Evolutionary conservation across 2,329 filamentous ascomycete species (phyloP), one percentile per base, ranked within the genome.

Genomic region (Bretziella fagacearum): DNA sequence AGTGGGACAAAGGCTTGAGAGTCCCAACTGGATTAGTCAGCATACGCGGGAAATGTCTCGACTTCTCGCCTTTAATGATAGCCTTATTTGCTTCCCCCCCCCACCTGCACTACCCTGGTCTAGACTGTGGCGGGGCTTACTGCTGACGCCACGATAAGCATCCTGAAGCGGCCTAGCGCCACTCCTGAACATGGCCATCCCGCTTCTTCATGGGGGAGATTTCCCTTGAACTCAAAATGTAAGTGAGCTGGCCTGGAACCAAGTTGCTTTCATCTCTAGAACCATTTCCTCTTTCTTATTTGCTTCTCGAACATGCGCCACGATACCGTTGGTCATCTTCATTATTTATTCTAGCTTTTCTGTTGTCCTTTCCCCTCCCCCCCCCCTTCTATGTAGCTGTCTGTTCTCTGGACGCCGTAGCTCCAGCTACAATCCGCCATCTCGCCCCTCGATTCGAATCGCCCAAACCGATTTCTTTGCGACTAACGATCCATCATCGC

Each of bases 101-200:
- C 27, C 29, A 15, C 6, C 32, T 35, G 32, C 32, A 35, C 13
- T 35, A 17, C 13, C 20, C 4, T 8, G 11, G 15, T 17, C 26
- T 30, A 4, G 11, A 10, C 2, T 47, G 27, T 47, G 45, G 45
- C 36, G 26, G n/a, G 33, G 20, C 45, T 29, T 25, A 4, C 10
- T 29, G 27, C 17, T 15, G 18, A 33, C 49, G 49, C 49, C 49
- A 51, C 49, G 40, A 17, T n/a, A 11, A 25, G 4, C 13, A n/a
- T 7, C 40, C 44, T 10, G 42, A 50, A 44, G 35, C 4, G 26
- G 48, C 17, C 20, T 50, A 50, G 48, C 35, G 44, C 32, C 27
- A 39, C 48, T 46, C 47, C 43, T 50, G 43, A 47, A 44, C 25
- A 27, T 44, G 33, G 40, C 18, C 22, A 15, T 22, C 17, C 35